phyloP scores from a whole-genome alignment of 805 yeast species.

The Candida arabinofermentans region DNA sequence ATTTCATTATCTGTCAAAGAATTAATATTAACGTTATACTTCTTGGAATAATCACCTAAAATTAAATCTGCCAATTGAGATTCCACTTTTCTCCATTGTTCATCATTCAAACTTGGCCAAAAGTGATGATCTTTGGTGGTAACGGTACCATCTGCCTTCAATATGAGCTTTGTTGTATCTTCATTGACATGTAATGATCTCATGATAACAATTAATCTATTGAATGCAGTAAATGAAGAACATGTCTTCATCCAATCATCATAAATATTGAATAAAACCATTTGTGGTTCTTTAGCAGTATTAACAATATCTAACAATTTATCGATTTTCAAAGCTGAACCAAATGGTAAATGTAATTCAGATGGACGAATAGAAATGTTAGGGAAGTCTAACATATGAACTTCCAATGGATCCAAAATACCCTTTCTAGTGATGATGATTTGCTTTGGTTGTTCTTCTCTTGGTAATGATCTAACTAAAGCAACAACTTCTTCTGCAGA shows the following conservation, averaged over 20 bases:
- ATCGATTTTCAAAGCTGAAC: constrained; percentile 77
- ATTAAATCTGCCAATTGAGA: constrained; percentile 84
- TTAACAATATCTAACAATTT: constrained; percentile 74
- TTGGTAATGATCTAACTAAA: constrained; percentile 78
- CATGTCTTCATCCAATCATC: constrained; percentile 90
- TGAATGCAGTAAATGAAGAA: constrained; percentile 90
- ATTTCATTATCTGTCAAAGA: constrained; percentile 91
- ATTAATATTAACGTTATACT: constrained; percentile 80
- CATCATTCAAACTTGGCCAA: constrained; percentile 89
- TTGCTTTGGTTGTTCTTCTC: constrained; percentile 93
- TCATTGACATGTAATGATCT: constrained; percentile 76
- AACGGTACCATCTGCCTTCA: constrained; percentile 70
- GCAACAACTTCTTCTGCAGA: constrained; percentile 98
- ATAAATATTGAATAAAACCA: constrained; percentile 85
- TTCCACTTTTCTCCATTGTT: constrained; percentile 91
- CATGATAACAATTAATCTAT: constrained; percentile 76
- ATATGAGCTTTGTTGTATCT: constrained; percentile 69
- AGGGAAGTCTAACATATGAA: constrained; percentile 95
- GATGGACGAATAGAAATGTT: constrained; percentile 85
- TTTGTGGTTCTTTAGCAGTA: constrained; percentile 87
- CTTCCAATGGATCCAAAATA: constrained; percentile 90
- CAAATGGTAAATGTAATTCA: constrained; percentile 86
- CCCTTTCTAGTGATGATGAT: constrained; percentile 87
- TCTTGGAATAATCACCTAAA: constrained; percentile 76
- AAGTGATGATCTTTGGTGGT: constrained; percentile 73